Conservation (phyloP, 2,329 filamentous ascomycete species). For the Aspergillus texensis region DNA sequence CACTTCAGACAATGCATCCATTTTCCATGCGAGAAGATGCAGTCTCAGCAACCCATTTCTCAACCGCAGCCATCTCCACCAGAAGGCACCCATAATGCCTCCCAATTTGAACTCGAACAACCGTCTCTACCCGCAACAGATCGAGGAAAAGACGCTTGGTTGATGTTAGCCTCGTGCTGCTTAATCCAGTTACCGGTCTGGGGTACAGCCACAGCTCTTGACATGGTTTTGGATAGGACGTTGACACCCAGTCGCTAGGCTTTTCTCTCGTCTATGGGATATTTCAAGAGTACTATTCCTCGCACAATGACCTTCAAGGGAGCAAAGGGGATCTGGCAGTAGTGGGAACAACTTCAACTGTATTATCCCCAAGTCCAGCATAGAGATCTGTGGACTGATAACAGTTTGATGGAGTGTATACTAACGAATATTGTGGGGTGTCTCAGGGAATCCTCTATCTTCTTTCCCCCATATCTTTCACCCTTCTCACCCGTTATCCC, state of each 20-base stretch:
- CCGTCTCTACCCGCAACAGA: slow-evolving; percentile 49
- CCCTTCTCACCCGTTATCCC: slow-evolving; percentile 41
- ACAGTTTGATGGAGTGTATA: background rate
- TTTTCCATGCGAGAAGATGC: background rate
- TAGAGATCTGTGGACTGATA: background rate
- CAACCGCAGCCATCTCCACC: background rate
- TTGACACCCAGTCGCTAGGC: slow-evolving; percentile 16
- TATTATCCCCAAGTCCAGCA: slow-evolving; percentile 11
- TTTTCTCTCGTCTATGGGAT: slow-evolving; percentile 35
- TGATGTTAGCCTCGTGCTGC: slow-evolving; percentile 55
- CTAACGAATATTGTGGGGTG: slow-evolving; percentile 6
- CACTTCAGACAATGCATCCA: background rate
- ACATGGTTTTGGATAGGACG: background rate
- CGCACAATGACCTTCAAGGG: slow-evolving; percentile 37
- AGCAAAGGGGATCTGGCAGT: slow-evolving; percentile 46
- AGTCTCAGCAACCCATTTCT: background rate
- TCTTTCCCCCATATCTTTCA: slow-evolving; percentile 35
- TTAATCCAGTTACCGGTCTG: slow-evolving; percentile 58
- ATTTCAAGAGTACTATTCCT: slow-evolving; percentile 40
- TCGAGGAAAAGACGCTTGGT: slow-evolving; percentile 54
- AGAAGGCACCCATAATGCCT: background rate
- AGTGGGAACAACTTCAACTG: slow-evolving; percentile 49
- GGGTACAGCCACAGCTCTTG: slow-evolving; percentile 42
- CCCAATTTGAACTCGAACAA: slow-evolving; percentile 28
- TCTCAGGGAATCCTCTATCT: slow-evolving; percentile 41